Percentiles rank a stretch among this genome's conserved stretches.
phyloP scores from a whole-genome alignment of 371 early-diverging fungal genomes.

The Mucor velutinosus region DNA sequence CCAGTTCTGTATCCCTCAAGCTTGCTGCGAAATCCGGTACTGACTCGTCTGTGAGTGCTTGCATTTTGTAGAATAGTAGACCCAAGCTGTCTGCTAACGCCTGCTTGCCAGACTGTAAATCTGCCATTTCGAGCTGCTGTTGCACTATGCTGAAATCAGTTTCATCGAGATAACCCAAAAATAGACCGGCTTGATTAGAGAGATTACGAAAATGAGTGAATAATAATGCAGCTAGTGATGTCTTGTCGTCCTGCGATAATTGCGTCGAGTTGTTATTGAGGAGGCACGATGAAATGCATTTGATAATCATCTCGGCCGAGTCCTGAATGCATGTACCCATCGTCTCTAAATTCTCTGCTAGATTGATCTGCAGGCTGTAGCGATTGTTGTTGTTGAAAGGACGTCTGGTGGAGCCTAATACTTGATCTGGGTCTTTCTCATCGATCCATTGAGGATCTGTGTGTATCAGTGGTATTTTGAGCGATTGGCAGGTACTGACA shows the following conservation, averaged over 20 bases:
- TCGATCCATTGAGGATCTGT: conserved; percentile 19
- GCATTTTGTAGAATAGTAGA: conserved; percentile 62
- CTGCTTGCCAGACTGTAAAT: conserved; percentile 15
- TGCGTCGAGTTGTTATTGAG: background rate
- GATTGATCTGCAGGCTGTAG: conserved; percentile 20
- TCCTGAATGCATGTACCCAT: conserved; percentile 30
- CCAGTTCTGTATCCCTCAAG: conserved; percentile 21
- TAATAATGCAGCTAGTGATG: conserved; percentile 40
- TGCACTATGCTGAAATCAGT: conserved; percentile 22
- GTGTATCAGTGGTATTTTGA: conserved; percentile 18
- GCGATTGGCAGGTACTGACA: conserved; percentile 32
- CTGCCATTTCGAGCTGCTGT: conserved; percentile 7
- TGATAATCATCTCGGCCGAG: conserved; percentile 33
- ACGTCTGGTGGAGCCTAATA: background rate
- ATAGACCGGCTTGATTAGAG: conserved; percentile 37
- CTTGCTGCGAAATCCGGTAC: background rate
- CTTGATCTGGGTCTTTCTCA: background rate
- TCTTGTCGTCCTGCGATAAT: conserved; percentile 2
- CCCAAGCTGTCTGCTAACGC: conserved; percentile 65
- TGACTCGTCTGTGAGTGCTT: conserved; percentile 50
- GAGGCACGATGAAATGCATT: conserved; percentile 8
- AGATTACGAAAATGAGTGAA: conserved; percentile 51
- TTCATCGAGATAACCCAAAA: conserved; percentile 33
- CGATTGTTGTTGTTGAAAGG: background rate
- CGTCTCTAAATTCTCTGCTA: conserved; percentile 25